These are phyloP conservation scores for Aspergillus sp. DNA, from an alignment of 2,329 filamentous ascomycete genomes.

Conservation along the genomic window DNA sequence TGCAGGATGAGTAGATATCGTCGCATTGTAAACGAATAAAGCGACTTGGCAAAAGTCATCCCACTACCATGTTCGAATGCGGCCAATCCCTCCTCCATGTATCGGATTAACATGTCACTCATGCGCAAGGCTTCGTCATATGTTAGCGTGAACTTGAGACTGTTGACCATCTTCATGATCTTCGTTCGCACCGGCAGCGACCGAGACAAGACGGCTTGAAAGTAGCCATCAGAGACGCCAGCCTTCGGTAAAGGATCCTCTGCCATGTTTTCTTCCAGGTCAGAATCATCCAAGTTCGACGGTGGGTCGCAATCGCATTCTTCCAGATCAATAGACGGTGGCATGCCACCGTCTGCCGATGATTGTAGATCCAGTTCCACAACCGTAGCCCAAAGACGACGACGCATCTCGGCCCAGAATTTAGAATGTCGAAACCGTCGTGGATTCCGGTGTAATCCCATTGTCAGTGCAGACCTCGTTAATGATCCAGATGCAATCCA, in stretches of 20 bases:
- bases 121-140: conserved; percentile 29
- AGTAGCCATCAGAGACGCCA: conserved; percentile 19
- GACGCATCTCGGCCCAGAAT: conserved; percentile 40
- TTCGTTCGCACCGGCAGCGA: conserved; percentile 23
- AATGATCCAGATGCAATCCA: conserved; percentile 34
- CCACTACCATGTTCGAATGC: conserved; percentile 19
- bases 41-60: conserved; percentile 23
- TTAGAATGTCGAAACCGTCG: conserved; percentile 23
- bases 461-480: conserved; percentile 35
- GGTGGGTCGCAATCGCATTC: conserved; percentile 33
- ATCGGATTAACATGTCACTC: conserved; percentile 20
- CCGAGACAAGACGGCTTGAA: conserved; percentile 22
- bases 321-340: conserved; percentile 27
- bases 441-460: conserved; percentile 39
- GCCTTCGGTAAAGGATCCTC: conserved; percentile 8
- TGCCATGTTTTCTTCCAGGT: conserved; percentile 23
- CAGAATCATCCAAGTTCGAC: conserved; percentile 33
- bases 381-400: conserved; percentile 41
- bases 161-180: conserved; percentile 25
- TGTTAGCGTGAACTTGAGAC: conserved; percentile 21
- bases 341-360: conserved; percentile 28
- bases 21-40: conserved; percentile 47
- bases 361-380: conserved; percentile 36
- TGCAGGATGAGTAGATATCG: conserved; percentile 53
- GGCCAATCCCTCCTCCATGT: conserved; percentile 15